Conservation (phyloP, 208 protist genomes). For the Leishmania arabica region DNA sequence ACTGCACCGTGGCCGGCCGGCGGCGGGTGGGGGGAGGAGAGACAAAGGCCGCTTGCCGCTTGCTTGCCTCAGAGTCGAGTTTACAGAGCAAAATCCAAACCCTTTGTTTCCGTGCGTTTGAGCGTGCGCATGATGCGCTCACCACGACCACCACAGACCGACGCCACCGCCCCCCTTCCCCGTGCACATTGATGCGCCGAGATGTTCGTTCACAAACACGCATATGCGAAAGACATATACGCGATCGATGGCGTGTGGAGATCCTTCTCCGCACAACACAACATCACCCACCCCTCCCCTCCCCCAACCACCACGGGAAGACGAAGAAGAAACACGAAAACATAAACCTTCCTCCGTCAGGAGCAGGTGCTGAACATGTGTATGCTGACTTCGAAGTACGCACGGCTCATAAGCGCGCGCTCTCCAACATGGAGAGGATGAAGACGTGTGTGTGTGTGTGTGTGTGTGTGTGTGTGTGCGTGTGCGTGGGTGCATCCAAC, state of each 20-base stretch:
- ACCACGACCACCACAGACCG: background rate
- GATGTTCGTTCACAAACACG: background rate
- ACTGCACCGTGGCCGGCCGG: background rate
- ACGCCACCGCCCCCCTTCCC: background rate
- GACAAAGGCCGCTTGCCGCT: background rate
- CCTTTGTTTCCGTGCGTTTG: background rate
- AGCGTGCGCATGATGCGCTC: background rate
- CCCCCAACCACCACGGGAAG: background rate
- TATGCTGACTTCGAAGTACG: background rate
- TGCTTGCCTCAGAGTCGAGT: background rate
- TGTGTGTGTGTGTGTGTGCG: background rate
- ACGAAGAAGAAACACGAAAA: background rate
- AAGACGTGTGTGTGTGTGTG: background rate
- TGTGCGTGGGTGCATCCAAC: too few relatives aligned
- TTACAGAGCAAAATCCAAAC: background rate
- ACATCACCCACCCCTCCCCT: background rate
- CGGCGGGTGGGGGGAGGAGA: background rate
- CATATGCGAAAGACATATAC: background rate
- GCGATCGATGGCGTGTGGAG: background rate
- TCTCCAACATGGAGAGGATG: background rate
- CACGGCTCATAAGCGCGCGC: background rate
- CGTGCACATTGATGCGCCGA: background rate
- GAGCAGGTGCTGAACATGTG: background rate
- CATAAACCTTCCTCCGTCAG: background rate
- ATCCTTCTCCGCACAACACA: background rate